Conservation (phyloP, 371 early-diverging fungal genomes). For the Syncephalis fuscata region DNA sequence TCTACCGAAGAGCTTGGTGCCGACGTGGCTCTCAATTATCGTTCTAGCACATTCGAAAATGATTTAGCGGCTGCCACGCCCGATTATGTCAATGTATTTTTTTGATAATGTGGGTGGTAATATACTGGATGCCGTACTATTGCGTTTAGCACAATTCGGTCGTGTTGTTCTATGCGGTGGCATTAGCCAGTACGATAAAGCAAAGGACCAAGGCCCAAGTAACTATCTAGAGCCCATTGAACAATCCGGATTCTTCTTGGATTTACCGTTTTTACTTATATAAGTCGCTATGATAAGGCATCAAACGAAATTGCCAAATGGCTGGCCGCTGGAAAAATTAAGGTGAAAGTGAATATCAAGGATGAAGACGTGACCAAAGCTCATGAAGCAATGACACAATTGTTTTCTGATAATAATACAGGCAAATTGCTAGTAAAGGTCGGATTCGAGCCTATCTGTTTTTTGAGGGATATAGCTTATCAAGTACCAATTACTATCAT, state of each 20-base stretch:
- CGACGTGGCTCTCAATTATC: slow-evolving; percentile 61
- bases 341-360: slow-evolving; percentile 35
- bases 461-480: no score
- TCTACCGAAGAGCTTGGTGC: slow-evolving; percentile 35
- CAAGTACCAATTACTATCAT: no score
- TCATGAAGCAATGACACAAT: slow-evolving; percentile 50
- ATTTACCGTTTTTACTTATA: slow-evolving; percentile 42
- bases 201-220: slow-evolving; percentile 3
- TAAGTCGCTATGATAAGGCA: slow-evolving; percentile 31
- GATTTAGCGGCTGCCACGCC: slow-evolving; percentile 27
- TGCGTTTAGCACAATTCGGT: slow-evolving; percentile 29
- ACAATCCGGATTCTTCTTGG: slow-evolving; percentile 34
- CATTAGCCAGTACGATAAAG: slow-evolving; percentile 50
- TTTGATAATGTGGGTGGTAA: slow-evolving; percentile 64
- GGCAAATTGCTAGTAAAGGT: slow-evolving; percentile 68
- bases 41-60: slow-evolving; percentile 15
- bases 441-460: no score
- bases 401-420: slow-evolving; percentile 62
- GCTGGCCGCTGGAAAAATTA: slow-evolving; percentile 46
- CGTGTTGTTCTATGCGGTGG: slow-evolving; percentile 48
- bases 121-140: slow-evolving; percentile 40
- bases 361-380: slow-evolving; percentile 66
- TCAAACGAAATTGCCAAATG: slow-evolving; percentile 34
- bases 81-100: slow-evolving; percentile 50
- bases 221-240: slow-evolving; percentile 18